These are phyloP conservation scores for Camelina laxa DNA, from an alignment of 345 rosid genomes.

Conservation along the genomic window DNA sequence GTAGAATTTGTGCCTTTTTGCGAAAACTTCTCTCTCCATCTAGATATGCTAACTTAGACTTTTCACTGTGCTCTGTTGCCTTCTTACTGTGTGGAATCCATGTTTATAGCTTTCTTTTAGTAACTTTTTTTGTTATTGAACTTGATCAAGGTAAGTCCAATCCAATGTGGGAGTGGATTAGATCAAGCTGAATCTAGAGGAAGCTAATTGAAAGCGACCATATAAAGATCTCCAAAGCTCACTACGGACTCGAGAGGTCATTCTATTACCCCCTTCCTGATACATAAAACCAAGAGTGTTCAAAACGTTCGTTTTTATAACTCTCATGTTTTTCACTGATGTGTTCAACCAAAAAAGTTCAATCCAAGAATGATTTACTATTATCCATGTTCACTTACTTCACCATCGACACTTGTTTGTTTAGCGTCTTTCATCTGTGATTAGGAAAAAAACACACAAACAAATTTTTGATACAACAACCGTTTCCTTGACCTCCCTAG, in stretches of 20 bases:
- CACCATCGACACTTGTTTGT: neutral
- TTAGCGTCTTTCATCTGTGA: neutral
- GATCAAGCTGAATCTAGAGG: slow-evolving; percentile 51
- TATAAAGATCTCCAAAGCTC: slow-evolving; percentile 29
- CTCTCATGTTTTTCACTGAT: neutral
- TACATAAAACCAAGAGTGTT: neutral
- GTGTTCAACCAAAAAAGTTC: neutral
- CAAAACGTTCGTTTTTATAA: neutral
- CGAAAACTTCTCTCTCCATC: slow-evolving; percentile 63
- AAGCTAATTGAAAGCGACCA: slow-evolving; percentile 47
- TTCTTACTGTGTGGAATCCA: slow-evolving; percentile 12
- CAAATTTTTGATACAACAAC: slow-evolving; percentile 6
- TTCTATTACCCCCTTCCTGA: slow-evolving; percentile 12
- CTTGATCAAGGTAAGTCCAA: slow-evolving; percentile 31
- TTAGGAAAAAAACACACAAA: neutral
- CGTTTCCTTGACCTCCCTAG: slow-evolving; percentile 32
- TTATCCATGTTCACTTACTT: slow-evolving; percentile 1
- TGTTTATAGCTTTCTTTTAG: slow-evolving; percentile 60
- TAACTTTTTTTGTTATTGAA: slow-evolving; percentile 3
- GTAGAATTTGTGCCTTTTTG: slow-evolving; percentile 40
- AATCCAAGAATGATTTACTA: neutral
- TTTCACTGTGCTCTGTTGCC: slow-evolving; percentile 24
- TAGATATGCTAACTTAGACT: slow-evolving; percentile 61
- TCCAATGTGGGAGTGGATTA: slow-evolving; percentile 63
- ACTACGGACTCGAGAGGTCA: neutral